A percentile compares a stretch with the other conserved stretches of the same genome.
phyloP scores from a whole-genome alignment of 176 grass and related monocot species.

The Bolboschoenus planiculmis region DNA sequence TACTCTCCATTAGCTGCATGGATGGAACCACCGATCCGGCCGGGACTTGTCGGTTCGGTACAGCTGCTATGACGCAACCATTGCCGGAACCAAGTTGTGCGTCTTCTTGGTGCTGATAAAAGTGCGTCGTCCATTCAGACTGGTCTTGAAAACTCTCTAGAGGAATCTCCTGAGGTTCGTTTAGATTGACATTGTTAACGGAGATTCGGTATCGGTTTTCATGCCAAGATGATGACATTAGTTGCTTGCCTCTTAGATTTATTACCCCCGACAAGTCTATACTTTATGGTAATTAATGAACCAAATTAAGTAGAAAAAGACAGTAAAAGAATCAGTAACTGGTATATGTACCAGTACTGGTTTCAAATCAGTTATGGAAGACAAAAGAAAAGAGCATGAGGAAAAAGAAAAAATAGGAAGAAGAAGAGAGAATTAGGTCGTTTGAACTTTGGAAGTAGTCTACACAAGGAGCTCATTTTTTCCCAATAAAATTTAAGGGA shows the following conservation, averaged over 20 bases:
- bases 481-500: neutral
- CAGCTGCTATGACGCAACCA: neutral
- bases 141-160: neutral
- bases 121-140: neutral
- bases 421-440: neutral
- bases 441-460: neutral
- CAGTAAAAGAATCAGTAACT: neutral
- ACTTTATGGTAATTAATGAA: neutral
- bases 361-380: neutral
- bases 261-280: neutral
- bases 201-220: neutral
- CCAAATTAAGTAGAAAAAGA: neutral
- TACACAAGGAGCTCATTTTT: neutral
- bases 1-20: neutral
- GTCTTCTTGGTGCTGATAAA: neutral
- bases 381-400: neutral
- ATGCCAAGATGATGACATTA: neutral
- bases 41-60: neutral
- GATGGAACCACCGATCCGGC: neutral
- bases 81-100: neutral
- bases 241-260: neutral
- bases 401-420: neutral
- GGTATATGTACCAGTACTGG: no score
- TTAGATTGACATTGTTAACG: slow-evolving; percentile 5
- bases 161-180: neutral